phyloP scores from a whole-genome alignment of 192 early-diverging fungal species.

The Coemansia biformis region DNA sequence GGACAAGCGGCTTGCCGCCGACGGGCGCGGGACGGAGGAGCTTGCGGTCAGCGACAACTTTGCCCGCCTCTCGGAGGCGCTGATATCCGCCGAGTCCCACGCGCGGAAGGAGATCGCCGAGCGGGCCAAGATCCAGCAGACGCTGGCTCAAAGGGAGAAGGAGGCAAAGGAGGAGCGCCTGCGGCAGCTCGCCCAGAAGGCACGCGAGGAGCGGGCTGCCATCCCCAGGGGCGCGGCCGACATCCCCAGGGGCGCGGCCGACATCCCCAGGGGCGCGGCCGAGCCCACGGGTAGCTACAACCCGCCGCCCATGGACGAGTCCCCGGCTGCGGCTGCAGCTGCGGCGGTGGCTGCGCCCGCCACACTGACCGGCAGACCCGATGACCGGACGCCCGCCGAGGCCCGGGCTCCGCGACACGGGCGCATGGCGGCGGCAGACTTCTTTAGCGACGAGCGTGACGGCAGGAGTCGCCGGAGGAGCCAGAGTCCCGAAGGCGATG shows the following conservation, averaged over 20 bases:
- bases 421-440: slow-evolving; percentile 24
- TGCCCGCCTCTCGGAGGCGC: slow-evolving; percentile 90
- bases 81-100: slow-evolving; percentile 87
- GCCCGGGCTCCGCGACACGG: background rate
- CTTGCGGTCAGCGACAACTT: slow-evolving; percentile 91
- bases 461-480: slow-evolving; percentile 18
- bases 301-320: slow-evolving; percentile 17
- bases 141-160: slow-evolving; percentile 90
- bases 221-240: slow-evolving; percentile 3
- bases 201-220: slow-evolving; percentile 78
- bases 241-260: slow-evolving; percentile 13
- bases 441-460: slow-evolving; percentile 18
- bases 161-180: slow-evolving; percentile 88
- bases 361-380: background rate
- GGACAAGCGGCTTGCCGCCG: slow-evolving; percentile 96
- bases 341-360: no score
- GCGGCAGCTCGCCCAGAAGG: slow-evolving; percentile 83
- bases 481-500: slow-evolving; percentile 12
- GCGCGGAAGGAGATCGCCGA: slow-evolving; percentile 91
- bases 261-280: slow-evolving; percentile 6
- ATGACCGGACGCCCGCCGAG: no score
- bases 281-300: slow-evolving; percentile 9
- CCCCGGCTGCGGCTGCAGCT: no score
- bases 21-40: slow-evolving; percentile 92
- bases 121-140: slow-evolving; percentile 84